phyloP scores from a whole-genome alignment of 306 rosid species.

The Cyamopsis tetragonoloba region DNA sequence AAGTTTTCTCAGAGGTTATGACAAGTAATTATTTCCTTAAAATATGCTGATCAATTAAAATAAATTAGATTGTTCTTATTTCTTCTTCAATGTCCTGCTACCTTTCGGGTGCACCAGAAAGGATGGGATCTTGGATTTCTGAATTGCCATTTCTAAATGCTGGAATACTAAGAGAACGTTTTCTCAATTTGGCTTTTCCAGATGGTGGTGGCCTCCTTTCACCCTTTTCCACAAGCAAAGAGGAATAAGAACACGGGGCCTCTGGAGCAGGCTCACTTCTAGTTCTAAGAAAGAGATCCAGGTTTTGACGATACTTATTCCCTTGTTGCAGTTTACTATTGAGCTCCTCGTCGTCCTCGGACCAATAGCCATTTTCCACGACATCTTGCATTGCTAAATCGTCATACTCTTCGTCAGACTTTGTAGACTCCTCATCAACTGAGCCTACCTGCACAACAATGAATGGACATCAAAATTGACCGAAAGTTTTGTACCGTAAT shows the following conservation, averaged over 20 bases:
- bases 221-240: constrained; percentile 38
- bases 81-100: constrained; percentile 23
- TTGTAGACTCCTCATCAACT: constrained; percentile 73
- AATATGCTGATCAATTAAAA: no score
- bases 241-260: constrained; percentile 37
- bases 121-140: constrained; percentile 37
- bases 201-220: constrained; percentile 34
- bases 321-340: constrained; percentile 32
- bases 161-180: constrained; percentile 67
- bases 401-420: constrained; percentile 79
- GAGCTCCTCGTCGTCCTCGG: constrained; percentile 43
- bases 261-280: constrained; percentile 42
- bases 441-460: constrained; percentile 53
- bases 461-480: neutral
- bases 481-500: neutral
- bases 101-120: constrained; percentile 52
- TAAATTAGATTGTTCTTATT: no score
- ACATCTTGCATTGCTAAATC: constrained; percentile 71
- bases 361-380: constrained; percentile 48
- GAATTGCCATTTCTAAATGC: constrained; percentile 48
- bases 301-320: constrained; percentile 39
- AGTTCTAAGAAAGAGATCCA: constrained; percentile 46
- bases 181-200: constrained; percentile 45
- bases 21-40: no score
- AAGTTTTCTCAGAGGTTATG: no score